Evolutionary conservation across 345 rosid genomes (phyloP).

Genomic region (Geranium brycei): DNA sequence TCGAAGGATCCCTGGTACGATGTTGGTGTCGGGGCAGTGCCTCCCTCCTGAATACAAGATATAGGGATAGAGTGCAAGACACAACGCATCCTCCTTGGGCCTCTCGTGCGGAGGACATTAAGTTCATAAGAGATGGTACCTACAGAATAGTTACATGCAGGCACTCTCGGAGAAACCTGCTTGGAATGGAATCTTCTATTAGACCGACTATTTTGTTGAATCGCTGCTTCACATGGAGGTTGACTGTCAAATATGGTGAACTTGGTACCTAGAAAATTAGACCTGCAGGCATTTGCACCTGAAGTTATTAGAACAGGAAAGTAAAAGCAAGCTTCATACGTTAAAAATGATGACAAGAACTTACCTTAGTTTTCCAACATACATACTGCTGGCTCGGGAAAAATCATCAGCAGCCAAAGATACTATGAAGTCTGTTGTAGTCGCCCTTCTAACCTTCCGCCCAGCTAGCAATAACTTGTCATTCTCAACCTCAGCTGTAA

Average conservation of each 20-base stretch:
- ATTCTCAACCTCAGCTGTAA: constrained; percentile 52
- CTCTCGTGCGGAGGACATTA: constrained; percentile 14
- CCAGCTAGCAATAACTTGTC: constrained; percentile 80
- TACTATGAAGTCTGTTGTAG: constrained; percentile 63
- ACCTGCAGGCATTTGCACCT: constrained; percentile 32
- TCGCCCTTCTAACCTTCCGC: constrained; percentile 65
- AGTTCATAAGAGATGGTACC: constrained; percentile 72
- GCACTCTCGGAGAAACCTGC: constrained; percentile 24
- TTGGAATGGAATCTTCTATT: constrained; percentile 53
- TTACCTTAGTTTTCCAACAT: constrained; percentile 80
- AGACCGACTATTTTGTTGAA: constrained; percentile 19
- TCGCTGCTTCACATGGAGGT: constrained; percentile 36
- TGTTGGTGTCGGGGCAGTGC: constrained; percentile 42
- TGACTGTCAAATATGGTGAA: constrained; percentile 65
- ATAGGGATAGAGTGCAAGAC: constrained; percentile 63
- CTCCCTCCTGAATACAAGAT: constrained; percentile 62
- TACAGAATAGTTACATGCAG: constrained; percentile 38
- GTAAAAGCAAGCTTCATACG: background rate
- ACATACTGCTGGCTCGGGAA: constrained; percentile 65
- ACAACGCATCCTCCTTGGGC: constrained; percentile 88
- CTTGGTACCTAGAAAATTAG: constrained; percentile 89
- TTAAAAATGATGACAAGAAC: constrained; percentile 6
- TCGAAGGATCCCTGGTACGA: constrained; percentile 25
- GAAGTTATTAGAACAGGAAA: constrained; percentile 5
- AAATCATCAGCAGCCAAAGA: constrained; percentile 58